Evolutionary conservation across 1,139 yeast species (phyloP), one percentile per base, ranked within the genome.

Genomic region (Candida neerlandica): DNA sequence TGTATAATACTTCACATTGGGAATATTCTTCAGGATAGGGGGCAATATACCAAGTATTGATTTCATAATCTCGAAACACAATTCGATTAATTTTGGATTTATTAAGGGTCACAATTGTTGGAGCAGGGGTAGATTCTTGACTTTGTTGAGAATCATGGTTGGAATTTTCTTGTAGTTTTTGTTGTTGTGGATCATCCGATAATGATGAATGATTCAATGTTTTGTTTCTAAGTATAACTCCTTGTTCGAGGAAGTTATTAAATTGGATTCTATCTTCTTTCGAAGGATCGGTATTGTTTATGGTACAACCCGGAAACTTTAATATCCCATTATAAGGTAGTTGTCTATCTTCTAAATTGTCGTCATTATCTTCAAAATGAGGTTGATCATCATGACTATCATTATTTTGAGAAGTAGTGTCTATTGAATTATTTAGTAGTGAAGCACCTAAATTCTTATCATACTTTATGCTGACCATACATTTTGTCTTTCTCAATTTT

Each of bases 1-100:
- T 78, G 62, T 85, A 86, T 43, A 94, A 68, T 4, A 82, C 77
- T 42, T 74, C 73, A 46, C 84, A 80, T 41, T 77, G 78, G 33
- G 90, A 82, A 60, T 84, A 89, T 61, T 90, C 96, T 54, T 88
- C 91, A 0, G 99, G 97, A 62, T 89, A 94, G 1, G 98, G 98
- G 0, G 97, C 86, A 3, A 89, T 82, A 65, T 89, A 91, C 97
- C 98, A 90, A 0, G 97, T 89, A 53, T 86, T 86, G 26, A 92
- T 89, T 63, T 86, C 92, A 62, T 68, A 82, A 47, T 80, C 80
- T 34, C 91, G 81, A 55, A 92, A 84, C 56, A 84, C 87, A 23
- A 92, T 86, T 49, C 75, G 72, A 39, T 77, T 73, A 27, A 76
- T 71, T 48, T 71, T 71, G 1, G 75, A 67, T 50, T 51, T 50